Base-by-base conservation (phyloP, 1,139 yeast species). In the Suhomyces maxii region DNA sequence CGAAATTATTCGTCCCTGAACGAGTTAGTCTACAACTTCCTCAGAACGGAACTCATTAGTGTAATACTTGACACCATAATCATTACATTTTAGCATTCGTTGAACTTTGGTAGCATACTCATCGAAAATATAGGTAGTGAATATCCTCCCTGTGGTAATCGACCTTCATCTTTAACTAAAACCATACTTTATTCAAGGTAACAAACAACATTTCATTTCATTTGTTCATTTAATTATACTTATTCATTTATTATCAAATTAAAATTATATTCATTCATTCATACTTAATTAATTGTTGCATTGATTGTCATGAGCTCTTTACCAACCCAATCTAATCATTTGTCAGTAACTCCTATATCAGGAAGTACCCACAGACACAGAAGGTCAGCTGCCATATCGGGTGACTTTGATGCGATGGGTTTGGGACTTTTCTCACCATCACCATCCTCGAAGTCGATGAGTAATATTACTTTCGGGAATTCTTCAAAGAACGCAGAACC, bases 381-480 rank as follows among this genome's bases (percentile, higher is more conserved):
- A 55, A 67, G 91, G 41, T 84, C 89, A 0, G 86, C 86, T 26
- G 89, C 89, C 0, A 82, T 84, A 11, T 82, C 88, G 3, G 89
- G 89, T 0, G 90, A 84, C 58, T 84, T 84, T 59, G 90, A 84
- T 56, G 53, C 65, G 7, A 59, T 67, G 53, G 78, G 77, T 2
- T 55, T 71, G 39, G 77, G 77, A 0, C 53, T 73, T 26, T 70
- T 70, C 48, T 65, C 71, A 30, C 65, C 71, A 40, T 54, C 58
- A 7, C 49, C 50, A 7, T 42, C 46, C 6, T 47, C 55, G 5
- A 46, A 41, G 18, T 51, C 53, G 7, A 34, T 56, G 35, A 44
- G 46, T 18, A 46, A 46, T 13, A 42, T 50, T 11, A 35, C 30
- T 18, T 26, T 39, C 11, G 43, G 44, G 5, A 37, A 33, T 30